phyloP scores from a whole-genome alignment of 345 rosid species.

The Syzygium grande region DNA sequence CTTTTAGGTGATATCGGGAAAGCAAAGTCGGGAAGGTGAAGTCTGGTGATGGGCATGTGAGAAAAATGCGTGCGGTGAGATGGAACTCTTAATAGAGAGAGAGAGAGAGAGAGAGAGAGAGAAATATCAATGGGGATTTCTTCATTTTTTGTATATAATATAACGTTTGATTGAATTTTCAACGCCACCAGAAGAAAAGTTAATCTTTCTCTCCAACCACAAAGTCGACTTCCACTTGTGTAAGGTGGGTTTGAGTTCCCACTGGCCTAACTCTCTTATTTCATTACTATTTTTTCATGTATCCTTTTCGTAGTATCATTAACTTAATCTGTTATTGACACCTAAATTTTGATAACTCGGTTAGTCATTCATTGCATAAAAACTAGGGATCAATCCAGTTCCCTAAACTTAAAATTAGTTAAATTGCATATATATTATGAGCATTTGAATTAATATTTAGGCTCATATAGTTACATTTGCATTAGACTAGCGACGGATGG shows the following conservation, averaged over 20 bases:
- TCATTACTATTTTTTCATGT: background rate
- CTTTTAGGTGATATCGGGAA: background rate
- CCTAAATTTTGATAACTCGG: too few species aligned
- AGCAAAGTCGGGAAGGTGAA: background rate
- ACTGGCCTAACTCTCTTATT: background rate
- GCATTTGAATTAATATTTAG: too few species aligned
- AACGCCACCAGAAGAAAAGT: background rate
- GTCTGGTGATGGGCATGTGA: background rate
- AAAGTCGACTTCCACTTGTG: background rate
- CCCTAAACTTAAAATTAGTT: too few species aligned
- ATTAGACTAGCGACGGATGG: too few species aligned
- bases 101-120: background rate
- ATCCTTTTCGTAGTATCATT: background rate
- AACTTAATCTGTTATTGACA: background rate
- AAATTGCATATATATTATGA: too few species aligned
- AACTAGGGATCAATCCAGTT: too few species aligned
- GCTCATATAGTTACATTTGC: too few species aligned
- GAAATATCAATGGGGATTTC: background rate
- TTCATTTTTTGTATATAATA: background rate
- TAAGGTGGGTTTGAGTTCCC: background rate
- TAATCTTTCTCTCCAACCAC: background rate
- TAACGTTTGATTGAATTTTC: background rate
- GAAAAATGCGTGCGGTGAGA: background rate
- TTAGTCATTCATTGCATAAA: too few species aligned
- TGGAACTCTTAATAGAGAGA: background rate